Base-by-base conservation (phyloP, 2,329 filamentous ascomycete species). In the Apiospora malaysiana region DNA sequence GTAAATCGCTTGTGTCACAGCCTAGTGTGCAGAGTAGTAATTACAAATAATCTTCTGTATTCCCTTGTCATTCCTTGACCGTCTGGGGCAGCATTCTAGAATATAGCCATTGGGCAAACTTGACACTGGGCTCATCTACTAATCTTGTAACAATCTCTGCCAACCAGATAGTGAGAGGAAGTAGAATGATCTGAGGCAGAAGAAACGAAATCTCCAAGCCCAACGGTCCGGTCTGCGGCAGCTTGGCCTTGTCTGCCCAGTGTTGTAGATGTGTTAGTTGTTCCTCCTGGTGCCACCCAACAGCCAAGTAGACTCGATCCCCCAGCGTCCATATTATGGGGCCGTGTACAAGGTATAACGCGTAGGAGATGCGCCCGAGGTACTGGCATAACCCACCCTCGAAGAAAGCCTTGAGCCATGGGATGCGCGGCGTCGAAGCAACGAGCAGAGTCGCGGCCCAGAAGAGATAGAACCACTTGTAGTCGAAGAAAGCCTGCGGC, bases 381-480 rank as follows among this genome's bases (percentile, higher is more conserved):
- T 90, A 90, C 76, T 90, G 90, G 75, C 86, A 88, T 75, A 90
- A 86, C 7, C 82, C 81, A 0, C 81, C 82, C 77, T 90, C 89
- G 75, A 92, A 91, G 76, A 91, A 88, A 2, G 79, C 73, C 78
- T 86, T 87, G 21, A 91, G 82, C 85, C 85, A 87, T 5, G 80
- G 75, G n/a, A 92, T 84, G n/a, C 87, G 87, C 8, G 88, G 87
- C 2, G 89, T 81, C 0, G 86, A 83, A 0, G 86, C 82, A 0
- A 93, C 85, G 0, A 91, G 77, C 69, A 90, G 83, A 32, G 83
- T 81, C 0, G 90, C 85, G 0, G 89, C 90, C 82, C 85, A 88
- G 77, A 90, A 90, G 2, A 92, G 84, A 77, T 86, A 92, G 79
- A 92, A 92, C 89, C 89, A 92, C 78, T 92, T 92, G 76, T 85